phyloP scores from a whole-genome alignment of 1,139 yeast species.

The Wickerhamiella infanticola region DNA sequence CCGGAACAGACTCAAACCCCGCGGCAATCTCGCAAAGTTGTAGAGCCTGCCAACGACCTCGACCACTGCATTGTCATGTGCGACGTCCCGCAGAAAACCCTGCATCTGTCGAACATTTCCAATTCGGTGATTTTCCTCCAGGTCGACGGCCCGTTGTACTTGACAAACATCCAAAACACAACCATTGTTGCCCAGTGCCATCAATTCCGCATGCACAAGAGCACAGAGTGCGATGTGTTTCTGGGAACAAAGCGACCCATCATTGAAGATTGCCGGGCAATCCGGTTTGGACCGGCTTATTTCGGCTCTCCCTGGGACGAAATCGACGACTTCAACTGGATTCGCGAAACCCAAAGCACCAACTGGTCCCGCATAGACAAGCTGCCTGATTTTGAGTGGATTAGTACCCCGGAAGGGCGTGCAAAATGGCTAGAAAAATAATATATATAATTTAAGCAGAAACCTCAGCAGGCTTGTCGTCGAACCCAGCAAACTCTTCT shows the following conservation, averaged over 20 bases:
- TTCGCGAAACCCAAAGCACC: slow-evolving; percentile 12
- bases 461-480: not conserved
- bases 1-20: not conserved
- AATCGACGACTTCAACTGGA: slow-evolving; percentile 22
- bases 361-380: slow-evolving; percentile 13
- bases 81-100: slow-evolving; percentile 6
- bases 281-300: slow-evolving; percentile 16
- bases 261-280: slow-evolving; percentile 17
- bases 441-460: not conserved
- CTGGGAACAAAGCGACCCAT: slow-evolving; percentile 20
- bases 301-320: slow-evolving; percentile 8
- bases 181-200: slow-evolving; percentile 17
- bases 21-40: not conserved
- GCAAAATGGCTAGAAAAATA: not conserved
- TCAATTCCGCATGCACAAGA: slow-evolving; percentile 21
- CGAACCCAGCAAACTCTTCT: slow-evolving; percentile 1
- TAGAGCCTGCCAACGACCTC: slow-evolving; percentile 3
- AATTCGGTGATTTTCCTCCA: slow-evolving; percentile 13
- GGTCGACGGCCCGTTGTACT: slow-evolving; percentile 18
- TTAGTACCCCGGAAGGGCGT: not conserved
- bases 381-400: not conserved
- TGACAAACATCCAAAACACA: slow-evolving; percentile 13
- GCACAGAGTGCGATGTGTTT: slow-evolving; percentile 13
- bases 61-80: slow-evolving; percentile 7
- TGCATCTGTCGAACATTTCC: slow-evolving; percentile 12